These are phyloP conservation scores for Annona squamosa DNA, from an alignment of 164 flowering plant species.

Conservation along the genomic window DNA sequence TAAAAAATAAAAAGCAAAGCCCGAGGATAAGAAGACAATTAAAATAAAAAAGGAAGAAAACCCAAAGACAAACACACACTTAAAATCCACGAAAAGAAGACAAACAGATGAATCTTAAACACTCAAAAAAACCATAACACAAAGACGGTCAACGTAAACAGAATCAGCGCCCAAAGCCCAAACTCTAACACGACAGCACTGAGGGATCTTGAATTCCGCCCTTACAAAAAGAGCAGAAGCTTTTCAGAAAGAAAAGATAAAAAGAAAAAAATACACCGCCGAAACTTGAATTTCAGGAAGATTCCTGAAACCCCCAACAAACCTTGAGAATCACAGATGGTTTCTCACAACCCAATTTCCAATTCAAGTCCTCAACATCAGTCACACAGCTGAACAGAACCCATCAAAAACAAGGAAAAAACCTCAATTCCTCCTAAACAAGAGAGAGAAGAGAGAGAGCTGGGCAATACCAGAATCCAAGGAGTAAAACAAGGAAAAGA, in stretches of 20 bases:
- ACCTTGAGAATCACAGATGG: not conserved
- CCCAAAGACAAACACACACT: too few relatives aligned
- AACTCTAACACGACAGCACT: constrained; percentile 7
- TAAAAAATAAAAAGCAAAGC: not conserved
- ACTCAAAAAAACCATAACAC: not conserved
- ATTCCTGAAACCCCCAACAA: not conserved
- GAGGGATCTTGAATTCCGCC: constrained; percentile 1
- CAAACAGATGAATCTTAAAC: not conserved
- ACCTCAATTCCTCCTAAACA: not conserved
- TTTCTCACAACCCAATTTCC: constrained; percentile 12
- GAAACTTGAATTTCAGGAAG: not conserved
- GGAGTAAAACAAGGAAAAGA: constrained; percentile 24
- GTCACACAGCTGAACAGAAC: constrained; percentile 17
- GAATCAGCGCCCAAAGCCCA: not conserved
- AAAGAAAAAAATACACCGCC: not conserved
- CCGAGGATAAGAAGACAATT: too few relatives aligned
- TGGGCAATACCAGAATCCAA: constrained; percentile 29
- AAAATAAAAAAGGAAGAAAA: too few relatives aligned
- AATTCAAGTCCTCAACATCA: constrained; percentile 17
- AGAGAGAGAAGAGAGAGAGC: not conserved
- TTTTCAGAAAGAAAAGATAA: too few relatives aligned
- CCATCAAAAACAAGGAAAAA: constrained; percentile 25
- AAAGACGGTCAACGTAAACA: too few relatives aligned
- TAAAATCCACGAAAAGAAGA: not conserved
- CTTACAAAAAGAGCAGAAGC: not conserved